Percentiles rank a stretch among this genome's conserved stretches.
phyloP scores from a whole-genome alignment of 306 rosid genomes.

The Vicia faba region DNA sequence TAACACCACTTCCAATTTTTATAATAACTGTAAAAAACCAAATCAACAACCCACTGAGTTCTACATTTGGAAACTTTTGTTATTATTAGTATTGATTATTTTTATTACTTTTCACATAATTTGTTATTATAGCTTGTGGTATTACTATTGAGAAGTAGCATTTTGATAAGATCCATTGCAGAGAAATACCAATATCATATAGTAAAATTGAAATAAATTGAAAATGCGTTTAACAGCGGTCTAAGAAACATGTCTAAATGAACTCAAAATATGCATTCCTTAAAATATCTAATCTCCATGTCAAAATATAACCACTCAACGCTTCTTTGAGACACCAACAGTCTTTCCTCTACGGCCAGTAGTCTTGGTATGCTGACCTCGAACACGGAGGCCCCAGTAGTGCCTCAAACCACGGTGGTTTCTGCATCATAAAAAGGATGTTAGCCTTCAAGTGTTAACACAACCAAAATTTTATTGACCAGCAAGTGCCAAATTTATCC shows the following conservation, averaged over 20 bases:
- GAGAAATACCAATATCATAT: not conserved
- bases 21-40: too few species aligned
- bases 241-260: constrained; percentile 34
- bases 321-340: constrained; percentile 99
- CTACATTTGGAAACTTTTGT: not conserved
- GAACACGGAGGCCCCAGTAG: constrained; percentile 98
- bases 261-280: constrained; percentile 13
- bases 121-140: not conserved
- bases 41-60: not conserved
- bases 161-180: too few species aligned
- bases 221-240: constrained; percentile 6
- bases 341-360: constrained; percentile 98
- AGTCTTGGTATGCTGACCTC: constrained; percentile 99
- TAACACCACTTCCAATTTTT: not conserved
- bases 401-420: constrained; percentile 44
- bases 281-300: constrained; percentile 29
- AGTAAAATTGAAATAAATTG: constrained; percentile 40
- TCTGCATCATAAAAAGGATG: constrained; percentile 45
- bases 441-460: not conserved
- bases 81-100: not conserved
- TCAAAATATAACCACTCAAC: constrained; percentile 38
- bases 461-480: not conserved
- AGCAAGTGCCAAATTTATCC: not conserved
- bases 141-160: not conserved
- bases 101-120: not conserved